These are phyloP conservation scores for Oenanthe javanica DNA, from an alignment of 140 eudicot species.

Conservation along the genomic window DNA sequence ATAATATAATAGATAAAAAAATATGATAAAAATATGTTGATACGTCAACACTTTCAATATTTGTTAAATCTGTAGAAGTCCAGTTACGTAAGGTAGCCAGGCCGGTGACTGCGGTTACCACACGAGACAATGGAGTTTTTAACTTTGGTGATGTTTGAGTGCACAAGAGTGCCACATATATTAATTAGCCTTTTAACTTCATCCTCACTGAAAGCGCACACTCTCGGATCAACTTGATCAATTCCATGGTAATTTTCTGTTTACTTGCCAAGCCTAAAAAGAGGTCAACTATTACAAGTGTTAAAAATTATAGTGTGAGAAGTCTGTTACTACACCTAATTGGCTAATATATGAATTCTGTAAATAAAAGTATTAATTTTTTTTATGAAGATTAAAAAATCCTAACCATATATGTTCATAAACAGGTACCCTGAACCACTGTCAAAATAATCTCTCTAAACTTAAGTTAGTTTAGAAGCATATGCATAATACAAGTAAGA, in stretches of 20 bases:
- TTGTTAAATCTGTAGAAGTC: conserved; percentile 19
- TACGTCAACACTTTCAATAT: too few relatives aligned
- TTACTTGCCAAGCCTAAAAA: conserved; percentile 67
- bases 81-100: conserved; percentile 44
- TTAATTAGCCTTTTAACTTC: conserved; percentile 44
- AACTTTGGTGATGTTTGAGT: conserved; percentile 52
- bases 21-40: too few relatives aligned
- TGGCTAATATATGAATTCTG: neutral
- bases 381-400: too few relatives aligned
- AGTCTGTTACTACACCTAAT: neutral
- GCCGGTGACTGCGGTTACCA: conserved; percentile 29
- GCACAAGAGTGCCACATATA: conserved; percentile 49
- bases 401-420: neutral
- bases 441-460: too few relatives aligned
- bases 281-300: neutral
- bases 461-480: too few relatives aligned
- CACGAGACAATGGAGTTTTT: conserved; percentile 83
- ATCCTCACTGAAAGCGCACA: conserved; percentile 26
- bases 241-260: conserved; percentile 35
- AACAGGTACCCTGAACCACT: neutral
- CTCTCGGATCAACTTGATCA: conserved; percentile 46
- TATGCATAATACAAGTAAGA: too few relatives aligned
- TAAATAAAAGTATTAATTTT: neutral
- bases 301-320: too few relatives aligned
- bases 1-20: too few relatives aligned